Percentiles rank a stretch among this genome's conserved stretches.
phyloP scores from a whole-genome alignment of 1,284 basidiomycete genomes.

The Termitomyces sp. region DNA sequence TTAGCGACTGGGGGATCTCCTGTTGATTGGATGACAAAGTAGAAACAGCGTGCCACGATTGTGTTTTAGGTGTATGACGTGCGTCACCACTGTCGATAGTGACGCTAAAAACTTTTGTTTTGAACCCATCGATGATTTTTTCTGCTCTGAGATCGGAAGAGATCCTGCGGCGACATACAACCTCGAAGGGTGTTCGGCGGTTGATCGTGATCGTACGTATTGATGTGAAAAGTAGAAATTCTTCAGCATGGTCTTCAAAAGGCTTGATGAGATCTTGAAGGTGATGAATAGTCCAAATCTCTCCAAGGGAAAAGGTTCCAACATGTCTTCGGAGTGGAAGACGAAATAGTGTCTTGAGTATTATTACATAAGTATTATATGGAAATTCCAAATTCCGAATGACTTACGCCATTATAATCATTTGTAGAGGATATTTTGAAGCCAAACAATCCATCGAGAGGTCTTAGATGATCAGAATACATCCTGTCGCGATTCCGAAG shows the following conservation, averaged over 20 bases:
- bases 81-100: background rate
- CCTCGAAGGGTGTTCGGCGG: conserved; percentile 15
- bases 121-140: background rate
- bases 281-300: conserved; percentile 5
- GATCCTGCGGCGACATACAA: conserved; percentile 11
- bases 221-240: conserved; percentile 30
- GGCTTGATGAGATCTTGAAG: conserved; percentile 18
- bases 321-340: conserved; percentile 33
- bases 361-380: background rate
- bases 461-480: conserved; percentile 36
- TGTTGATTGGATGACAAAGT: background rate
- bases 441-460: conserved; percentile 35
- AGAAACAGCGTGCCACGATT: conserved; percentile 5
- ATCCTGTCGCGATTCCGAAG: conserved; percentile 24
- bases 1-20: background rate
- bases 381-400: background rate
- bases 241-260: conserved; percentile 24
- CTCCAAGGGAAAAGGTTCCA: background rate
- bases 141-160: conserved; percentile 6
- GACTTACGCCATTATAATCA: conserved; percentile 37
- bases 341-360: conserved; percentile 42
- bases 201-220: conserved; percentile 23
- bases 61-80: background rate
- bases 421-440: conserved; percentile 26
- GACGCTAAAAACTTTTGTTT: conserved; percentile 5